These are phyloP conservation scores for Alnus glutinosa DNA, from an alignment of 306 rosid species.

Conservation along the genomic window DNA sequence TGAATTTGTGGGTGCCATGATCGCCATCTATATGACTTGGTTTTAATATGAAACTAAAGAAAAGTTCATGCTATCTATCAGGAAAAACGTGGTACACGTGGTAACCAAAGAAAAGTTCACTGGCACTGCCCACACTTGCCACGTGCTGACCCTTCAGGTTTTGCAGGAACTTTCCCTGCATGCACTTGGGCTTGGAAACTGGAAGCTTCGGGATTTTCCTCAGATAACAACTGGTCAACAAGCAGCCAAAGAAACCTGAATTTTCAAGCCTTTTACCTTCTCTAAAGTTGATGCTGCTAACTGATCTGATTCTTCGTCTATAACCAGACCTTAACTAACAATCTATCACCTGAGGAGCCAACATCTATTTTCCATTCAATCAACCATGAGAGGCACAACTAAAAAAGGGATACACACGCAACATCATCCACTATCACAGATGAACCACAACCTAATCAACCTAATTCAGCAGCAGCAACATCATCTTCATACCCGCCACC, in stretches of 20 bases:
- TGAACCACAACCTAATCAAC: not conserved
- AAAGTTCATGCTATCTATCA: no score
- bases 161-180: no score
- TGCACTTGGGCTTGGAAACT: not conserved
- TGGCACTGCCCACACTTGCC: no score
- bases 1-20: no score
- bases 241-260: not conserved
- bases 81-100: no score
- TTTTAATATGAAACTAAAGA: no score
- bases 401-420: slow-evolving; percentile 4
- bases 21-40: no score
- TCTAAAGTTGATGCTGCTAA: not conserved
- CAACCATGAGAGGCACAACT: slow-evolving; percentile 25
- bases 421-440: slow-evolving; percentile 10
- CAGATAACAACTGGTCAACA: not conserved
- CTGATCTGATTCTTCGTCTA: not conserved
- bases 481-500: slow-evolving; percentile 2
- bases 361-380: not conserved
- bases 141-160: no score
- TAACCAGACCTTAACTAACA: not conserved
- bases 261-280: not conserved
- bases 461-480: not conserved
- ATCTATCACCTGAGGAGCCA: not conserved
- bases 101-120: no score
- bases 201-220: slow-evolving; percentile 18